Evolutionary conservation across 2,329 filamentous ascomycete species (phyloP).

Genomic region (Exophiala alcalophila): DNA sequence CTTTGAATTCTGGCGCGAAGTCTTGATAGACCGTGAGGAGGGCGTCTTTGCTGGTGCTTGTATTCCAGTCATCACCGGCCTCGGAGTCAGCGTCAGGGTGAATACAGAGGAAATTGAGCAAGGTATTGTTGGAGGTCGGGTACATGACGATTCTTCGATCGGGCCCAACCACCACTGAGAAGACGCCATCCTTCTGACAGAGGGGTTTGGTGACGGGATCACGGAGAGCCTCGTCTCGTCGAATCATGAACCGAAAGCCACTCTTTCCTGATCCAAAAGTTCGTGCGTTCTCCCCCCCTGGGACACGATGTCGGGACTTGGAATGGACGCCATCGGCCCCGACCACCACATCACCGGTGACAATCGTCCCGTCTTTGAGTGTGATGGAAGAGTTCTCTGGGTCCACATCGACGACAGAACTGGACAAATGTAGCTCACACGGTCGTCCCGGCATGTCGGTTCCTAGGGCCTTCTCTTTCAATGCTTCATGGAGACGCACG

Average conservation of each 20-base stretch:
- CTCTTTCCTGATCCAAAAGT: slow-evolving; percentile 42
- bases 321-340: slow-evolving; percentile 55
- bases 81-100: slow-evolving; percentile 32
- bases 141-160: slow-evolving; percentile 32
- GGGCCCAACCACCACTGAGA: slow-evolving; percentile 45
- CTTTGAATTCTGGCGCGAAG: slow-evolving; percentile 8
- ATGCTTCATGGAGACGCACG: slow-evolving; percentile 50
- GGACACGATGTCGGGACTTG: slow-evolving; percentile 32
- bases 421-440: slow-evolving; percentile 42
- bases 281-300: slow-evolving; percentile 33
- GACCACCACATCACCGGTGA: slow-evolving; percentile 51
- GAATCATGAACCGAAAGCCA: slow-evolving; percentile 41
- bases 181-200: slow-evolving; percentile 38
- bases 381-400: slow-evolving; percentile 37
- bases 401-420: slow-evolving; percentile 38
- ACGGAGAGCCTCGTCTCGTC: slow-evolving; percentile 24
- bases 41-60: slow-evolving; percentile 1
- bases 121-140: slow-evolving; percentile 27
- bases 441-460: slow-evolving; percentile 36
- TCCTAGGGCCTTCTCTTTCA: slow-evolving; percentile 49
- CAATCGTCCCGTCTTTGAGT: slow-evolving; percentile 45
- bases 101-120: slow-evolving; percentile 26
- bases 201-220: slow-evolving; percentile 44
- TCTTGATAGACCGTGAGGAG: slow-evolving; percentile 15
- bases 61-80: slow-evolving; percentile 37